Evolutionary conservation across 441 rosid genomes (phyloP), one percentile per base, ranked within the genome.

Genomic region (Pelargonium exstipulatum): DNA sequence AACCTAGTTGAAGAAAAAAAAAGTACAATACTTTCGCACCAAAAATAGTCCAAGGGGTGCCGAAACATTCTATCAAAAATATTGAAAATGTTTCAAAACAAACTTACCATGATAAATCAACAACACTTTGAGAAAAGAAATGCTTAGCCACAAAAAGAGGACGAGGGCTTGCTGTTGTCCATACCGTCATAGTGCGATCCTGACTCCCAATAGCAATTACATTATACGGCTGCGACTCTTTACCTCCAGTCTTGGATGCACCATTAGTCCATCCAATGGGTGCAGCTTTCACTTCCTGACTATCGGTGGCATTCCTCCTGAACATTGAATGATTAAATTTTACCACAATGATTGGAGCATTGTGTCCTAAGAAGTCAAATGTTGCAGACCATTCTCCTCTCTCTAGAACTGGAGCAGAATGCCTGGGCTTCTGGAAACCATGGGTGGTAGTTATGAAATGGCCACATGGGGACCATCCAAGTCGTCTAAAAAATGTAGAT

Each of bases 401-500:
- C 80, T 91, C 97, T 10, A 95, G 82, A 79, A 95, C 99, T 35
- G 99, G 99, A 32, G 98, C 99, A 74, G 99, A 95, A 85, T 95
- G 99, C 86, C 94, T 88, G 20, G 99, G 99, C 81, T 92, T 95
- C 83, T 95, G 99, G 85, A 79, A 95, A 73, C 99, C 99, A 69
- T 95, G 96, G 71, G 99, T 95, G 22, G 97, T 95, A 42, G 99
- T 91, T 78, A 95, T 83, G 76, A 88, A 95, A 83, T 92, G 99
- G 62, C 99, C 99, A 79, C 99, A 95, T 2, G 99, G 99, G 17
- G 99, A 95, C 97, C 99, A 95, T 45, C 97, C 97, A 74, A 95
- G 96, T 68, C 99, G 90, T 82, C 99, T 87, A 81, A 95, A 95
- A 83, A 95, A 95, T 29, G 99, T 95, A 69, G 97, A 92, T 32